Percentiles rank a stretch among this genome's conserved stretches.
Conservation (phyloP, 306 rosid genomes). For the Vigna unguiculata region DNA sequence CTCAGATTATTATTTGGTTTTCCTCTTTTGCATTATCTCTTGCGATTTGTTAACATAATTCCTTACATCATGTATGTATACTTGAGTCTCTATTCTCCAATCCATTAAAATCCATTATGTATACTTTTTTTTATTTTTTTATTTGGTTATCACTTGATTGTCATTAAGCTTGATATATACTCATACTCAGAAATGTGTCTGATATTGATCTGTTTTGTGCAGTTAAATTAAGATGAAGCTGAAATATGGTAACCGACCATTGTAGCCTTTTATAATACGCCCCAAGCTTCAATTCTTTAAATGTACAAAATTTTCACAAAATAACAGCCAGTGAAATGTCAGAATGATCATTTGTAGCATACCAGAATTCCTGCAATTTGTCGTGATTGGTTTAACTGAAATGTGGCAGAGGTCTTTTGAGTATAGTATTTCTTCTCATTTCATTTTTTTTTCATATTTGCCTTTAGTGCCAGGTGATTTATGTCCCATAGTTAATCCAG, state of each 20-base stretch:
- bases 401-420: constrained; percentile 27
- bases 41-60: neutral
- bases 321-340: constrained; percentile 27
- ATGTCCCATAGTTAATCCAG: constrained; percentile 31
- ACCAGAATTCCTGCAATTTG: constrained; percentile 8
- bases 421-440: constrained; percentile 17
- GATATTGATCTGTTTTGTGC: constrained; percentile 40
- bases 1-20: neutral
- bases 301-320: constrained; percentile 33
- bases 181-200: constrained; percentile 4
- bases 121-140: neutral
- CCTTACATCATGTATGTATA: neutral
- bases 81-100: constrained; percentile 16
- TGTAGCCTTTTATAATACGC: neutral
- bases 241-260: constrained; percentile 10
- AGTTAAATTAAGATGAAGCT: constrained; percentile 39
- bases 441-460: constrained; percentile 21
- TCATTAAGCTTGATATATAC: neutral
- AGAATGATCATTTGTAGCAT: constrained; percentile 42
- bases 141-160: constrained; percentile 10
- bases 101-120: neutral
- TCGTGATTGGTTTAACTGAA: constrained; percentile 11
- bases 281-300: constrained; percentile 36
- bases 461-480: constrained; percentile 22
- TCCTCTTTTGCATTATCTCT: neutral